These are phyloP conservation scores for Allium cepa DNA, from an alignment of 106 monocot genomes.

Conservation along the genomic window DNA sequence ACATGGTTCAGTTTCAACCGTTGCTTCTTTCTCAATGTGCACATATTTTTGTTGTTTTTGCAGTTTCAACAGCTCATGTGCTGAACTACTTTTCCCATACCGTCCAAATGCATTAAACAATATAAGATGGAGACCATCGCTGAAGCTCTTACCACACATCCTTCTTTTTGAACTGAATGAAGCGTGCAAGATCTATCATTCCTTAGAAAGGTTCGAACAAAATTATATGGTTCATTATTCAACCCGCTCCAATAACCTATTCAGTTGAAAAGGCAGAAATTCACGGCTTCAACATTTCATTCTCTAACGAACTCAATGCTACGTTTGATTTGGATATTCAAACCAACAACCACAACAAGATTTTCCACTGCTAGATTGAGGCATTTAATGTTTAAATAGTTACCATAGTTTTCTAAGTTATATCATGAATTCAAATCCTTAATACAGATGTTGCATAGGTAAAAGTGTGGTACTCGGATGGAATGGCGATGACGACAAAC, in stretches of 20 bases:
- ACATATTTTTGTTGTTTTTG: constrained; percentile 37
- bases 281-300: constrained; percentile 47
- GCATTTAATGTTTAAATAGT: constrained; percentile 23
- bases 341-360: constrained; percentile 51
- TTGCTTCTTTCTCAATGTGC: constrained; percentile 1
- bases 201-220: too few relatives aligned
- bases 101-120: too few relatives aligned
- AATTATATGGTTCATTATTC: constrained; percentile 52
- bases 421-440: not conserved
- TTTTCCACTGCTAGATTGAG: constrained; percentile 57
- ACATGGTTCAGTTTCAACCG: constrained; percentile 31
- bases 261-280: constrained; percentile 48
- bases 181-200: too few relatives aligned
- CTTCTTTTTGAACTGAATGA: too few relatives aligned
- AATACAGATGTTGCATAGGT: not conserved
- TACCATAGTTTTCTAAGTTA: not conserved
- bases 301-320: constrained; percentile 42
- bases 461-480: constrained; percentile 36
- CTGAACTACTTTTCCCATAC: too few relatives aligned
- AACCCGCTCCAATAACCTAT: constrained; percentile 42
- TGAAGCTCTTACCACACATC: too few relatives aligned
- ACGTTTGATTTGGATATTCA: constrained; percentile 54
- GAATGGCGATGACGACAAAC: constrained; percentile 28
- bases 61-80: too few relatives aligned
- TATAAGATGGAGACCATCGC: too few relatives aligned